These are phyloP conservation scores for Candida lessepsii DNA, from an alignment of 805 yeast genomes.

Conservation along the genomic window DNA sequence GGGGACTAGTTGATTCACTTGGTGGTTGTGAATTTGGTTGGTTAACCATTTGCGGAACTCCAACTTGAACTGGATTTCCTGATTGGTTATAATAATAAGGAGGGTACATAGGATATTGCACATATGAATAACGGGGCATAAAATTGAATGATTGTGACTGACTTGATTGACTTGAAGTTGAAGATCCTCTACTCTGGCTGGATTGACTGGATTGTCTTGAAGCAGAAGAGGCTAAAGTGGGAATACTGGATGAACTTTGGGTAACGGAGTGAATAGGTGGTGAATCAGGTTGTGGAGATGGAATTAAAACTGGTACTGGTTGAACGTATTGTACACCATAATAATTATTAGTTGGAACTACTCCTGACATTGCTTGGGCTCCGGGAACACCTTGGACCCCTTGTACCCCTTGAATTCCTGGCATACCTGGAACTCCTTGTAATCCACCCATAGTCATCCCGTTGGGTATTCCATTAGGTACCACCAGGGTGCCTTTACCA, in stretches of 20 bases:
- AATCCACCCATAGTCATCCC: background rate
- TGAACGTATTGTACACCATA: conserved; percentile 3
- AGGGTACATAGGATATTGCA: conserved; percentile 5
- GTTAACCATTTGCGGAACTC: background rate
- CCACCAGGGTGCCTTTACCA: too few species aligned
- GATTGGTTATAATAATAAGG: conserved; percentile 4
- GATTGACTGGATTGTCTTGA: conserved; percentile 2
- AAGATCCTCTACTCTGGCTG: conserved; percentile 3
- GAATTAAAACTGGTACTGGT: conserved; percentile 3
- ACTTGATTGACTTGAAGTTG: conserved; percentile 4
- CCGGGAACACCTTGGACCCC: too few species aligned
- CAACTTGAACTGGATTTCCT: background rate
- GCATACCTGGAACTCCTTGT: background rate
- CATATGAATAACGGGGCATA: conserved; percentile 1
- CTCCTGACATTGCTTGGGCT: too few species aligned
- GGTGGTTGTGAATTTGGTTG: background rate
- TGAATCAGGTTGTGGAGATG: conserved; percentile 5
- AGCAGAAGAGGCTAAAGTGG: background rate
- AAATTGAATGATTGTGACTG: conserved; percentile 4
- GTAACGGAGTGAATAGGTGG: conserved; percentile 3
- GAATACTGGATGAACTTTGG: background rate
- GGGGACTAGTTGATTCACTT: conserved; percentile 4
- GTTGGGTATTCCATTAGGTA: background rate
- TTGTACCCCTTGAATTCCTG: background rate
- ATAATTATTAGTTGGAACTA: background rate